A percentile compares a stretch with the other conserved stretches of the same genome.
phyloP scores from a whole-genome alignment of 1,139 yeast species.

The Debaryomyces psychrophilus region DNA sequence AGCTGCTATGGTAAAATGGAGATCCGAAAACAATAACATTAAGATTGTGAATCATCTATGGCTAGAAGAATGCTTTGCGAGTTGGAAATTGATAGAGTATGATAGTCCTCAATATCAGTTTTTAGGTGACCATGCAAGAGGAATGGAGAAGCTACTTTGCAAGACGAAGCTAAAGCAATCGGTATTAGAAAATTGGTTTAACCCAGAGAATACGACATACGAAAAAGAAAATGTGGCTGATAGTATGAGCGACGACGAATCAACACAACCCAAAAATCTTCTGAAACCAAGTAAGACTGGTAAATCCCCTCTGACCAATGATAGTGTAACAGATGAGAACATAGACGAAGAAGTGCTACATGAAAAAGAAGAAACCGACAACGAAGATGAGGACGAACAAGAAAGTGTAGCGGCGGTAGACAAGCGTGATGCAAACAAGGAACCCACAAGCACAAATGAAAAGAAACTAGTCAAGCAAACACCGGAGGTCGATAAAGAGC shows the following conservation, averaged over 20 bases:
- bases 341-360: slow-evolving; percentile 10
- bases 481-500: background rate
- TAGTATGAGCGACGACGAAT: slow-evolving; percentile 38
- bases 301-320: slow-evolving; percentile 1
- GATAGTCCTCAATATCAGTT: slow-evolving; percentile 47
- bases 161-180: slow-evolving; percentile 47
- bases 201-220: slow-evolving; percentile 13
- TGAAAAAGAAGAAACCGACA: slow-evolving; percentile 10
- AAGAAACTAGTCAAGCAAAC: background rate
- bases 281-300: background rate
- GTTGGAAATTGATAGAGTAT: slow-evolving; percentile 58
- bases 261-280: slow-evolving; percentile 14
- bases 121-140: slow-evolving; percentile 42
- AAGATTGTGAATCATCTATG: slow-evolving; percentile 76
- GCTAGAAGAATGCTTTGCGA: slow-evolving; percentile 80
- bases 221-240: slow-evolving; percentile 31
- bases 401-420: background rate
- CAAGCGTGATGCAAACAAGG: background rate
- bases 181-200: slow-evolving; percentile 47
- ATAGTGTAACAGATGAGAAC: slow-evolving; percentile 17
- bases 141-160: slow-evolving; percentile 53
- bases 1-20: slow-evolving; percentile 69
- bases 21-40: slow-evolving; percentile 38
- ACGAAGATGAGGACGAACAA: background rate
- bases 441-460: background rate